Evolutionary conservation across 2,329 filamentous ascomycete species (phyloP), one percentile per base, ranked within the genome.

Genomic region (Aspergillus fijiensis): DNA sequence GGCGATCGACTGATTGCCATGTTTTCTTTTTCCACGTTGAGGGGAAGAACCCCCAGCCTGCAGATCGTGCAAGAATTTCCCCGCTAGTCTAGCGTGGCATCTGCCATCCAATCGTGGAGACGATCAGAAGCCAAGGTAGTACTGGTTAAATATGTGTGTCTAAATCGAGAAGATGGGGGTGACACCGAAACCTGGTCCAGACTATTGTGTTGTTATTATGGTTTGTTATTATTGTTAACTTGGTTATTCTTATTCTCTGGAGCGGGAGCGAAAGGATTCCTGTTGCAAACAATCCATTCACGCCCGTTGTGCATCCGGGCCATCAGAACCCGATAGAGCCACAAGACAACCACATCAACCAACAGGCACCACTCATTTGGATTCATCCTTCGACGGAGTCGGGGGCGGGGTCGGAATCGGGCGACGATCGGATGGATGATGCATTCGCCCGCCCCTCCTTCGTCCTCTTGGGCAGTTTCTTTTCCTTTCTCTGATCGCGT

Each of bases 41-140:
- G 14, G 23, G 33, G 33, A 29, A 29, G 31, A 52, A 19, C 23
- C 49, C 9, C 49, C 11, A 21, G 27, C 25, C 33, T 61, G 60
- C 58, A 60, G 58, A 60, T 60, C 60, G 52, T 55, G 51, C 58
- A 56, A 47, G 19, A n/a, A 49, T 35, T 23, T 27, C 47, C 52
- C 33, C 25, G 53, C 39, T 62, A 60, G 60, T 53, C 39, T 62
- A 62, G 60, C 58, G 58, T 60, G 51, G 50, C 21, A 10, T 10
- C 35, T 16, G 23, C 21, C 39, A 49, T 21, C 58, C 53, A 56
- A 60, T 58, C 48, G 29, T 25, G 10, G 9, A 23, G 23, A 5
- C 33, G 25, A 39, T 45, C 19, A 42, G n/a, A 35, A 49, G 58
- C 55, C 58, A 58, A 16, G 55, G 55, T 57, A 19, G 53, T 55